Conservation (phyloP, 495 filamentous ascomycete species). For the Lentithecium fluviatile region DNA sequence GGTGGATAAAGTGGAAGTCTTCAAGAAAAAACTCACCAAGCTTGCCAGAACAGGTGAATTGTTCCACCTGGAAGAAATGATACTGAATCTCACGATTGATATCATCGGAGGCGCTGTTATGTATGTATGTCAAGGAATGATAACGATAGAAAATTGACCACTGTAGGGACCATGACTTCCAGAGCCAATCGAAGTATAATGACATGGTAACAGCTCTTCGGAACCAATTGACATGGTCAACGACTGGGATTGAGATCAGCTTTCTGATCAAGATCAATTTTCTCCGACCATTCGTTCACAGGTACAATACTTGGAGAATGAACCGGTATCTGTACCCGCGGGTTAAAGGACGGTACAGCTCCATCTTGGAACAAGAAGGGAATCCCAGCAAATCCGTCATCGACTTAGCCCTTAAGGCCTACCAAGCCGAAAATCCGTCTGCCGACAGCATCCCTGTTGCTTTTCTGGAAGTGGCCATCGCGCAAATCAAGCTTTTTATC, state of each 20-base stretch:
- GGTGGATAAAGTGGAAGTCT: constrained; percentile 38
- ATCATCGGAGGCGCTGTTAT: constrained; percentile 30
- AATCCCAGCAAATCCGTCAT: constrained; percentile 5
- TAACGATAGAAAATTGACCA: no score
- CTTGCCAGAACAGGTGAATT: constrained; percentile 32
- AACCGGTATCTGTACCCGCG: background rate
- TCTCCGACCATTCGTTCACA: background rate
- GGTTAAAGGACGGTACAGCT: background rate
- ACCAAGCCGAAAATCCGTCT: background rate
- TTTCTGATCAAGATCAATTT: constrained; percentile 1
- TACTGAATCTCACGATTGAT: constrained; percentile 34
- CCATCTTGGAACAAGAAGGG: background rate
- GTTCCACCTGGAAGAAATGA: constrained; percentile 37
- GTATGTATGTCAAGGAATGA: constrained; percentile 20
- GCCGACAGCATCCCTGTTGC: constrained; percentile 9
- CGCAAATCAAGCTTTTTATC: constrained; percentile 40
- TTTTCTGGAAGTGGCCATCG: constrained; percentile 31
- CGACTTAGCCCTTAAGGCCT: constrained; percentile 6
- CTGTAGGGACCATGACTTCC: background rate
- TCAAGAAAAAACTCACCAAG: constrained; percentile 28
- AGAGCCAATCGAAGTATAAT: background rate
- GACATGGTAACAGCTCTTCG: background rate
- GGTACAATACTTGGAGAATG: constrained; percentile 9
- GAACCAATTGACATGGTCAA: background rate
- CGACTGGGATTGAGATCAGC: background rate